A percentile compares a stretch with the other conserved stretches of the same genome.
These are phyloP conservation scores for Gyromitra esculenta DNA, from an alignment of 2,329 filamentous ascomycete genomes.

Conservation along the genomic window DNA sequence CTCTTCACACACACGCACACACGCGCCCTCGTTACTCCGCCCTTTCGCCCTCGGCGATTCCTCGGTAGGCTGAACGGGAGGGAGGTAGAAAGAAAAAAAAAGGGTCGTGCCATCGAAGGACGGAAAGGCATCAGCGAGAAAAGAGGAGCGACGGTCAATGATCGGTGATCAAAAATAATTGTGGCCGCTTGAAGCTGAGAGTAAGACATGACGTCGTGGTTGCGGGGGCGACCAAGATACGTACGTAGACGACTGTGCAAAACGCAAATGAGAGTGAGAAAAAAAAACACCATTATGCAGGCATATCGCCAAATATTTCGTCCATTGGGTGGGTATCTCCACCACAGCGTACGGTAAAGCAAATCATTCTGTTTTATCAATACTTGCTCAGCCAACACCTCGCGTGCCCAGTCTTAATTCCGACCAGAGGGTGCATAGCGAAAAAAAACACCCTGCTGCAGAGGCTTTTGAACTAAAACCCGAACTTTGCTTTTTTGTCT, in stretches of 20 bases:
- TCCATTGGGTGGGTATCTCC: conserved; percentile 5
- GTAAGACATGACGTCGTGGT: conserved; percentile 37
- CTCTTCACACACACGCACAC: neutral
- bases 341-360: neutral
- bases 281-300: neutral
- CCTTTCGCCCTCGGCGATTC: conserved; percentile 17
- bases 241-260: conserved; percentile 17
- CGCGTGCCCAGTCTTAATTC: conserved; percentile 19
- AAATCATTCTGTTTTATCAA: conserved; percentile 32
- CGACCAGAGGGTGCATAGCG: conserved; percentile 4
- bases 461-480: conserved; percentile 29
- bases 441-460: conserved; percentile 6
- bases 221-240: conserved; percentile 30
- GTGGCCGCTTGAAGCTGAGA: neutral
- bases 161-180: conserved; percentile 27
- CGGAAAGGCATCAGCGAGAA: conserved; percentile 22
- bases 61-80: conserved; percentile 20
- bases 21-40: neutral
- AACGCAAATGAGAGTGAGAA: neutral
- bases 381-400: neutral
- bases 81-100: neutral
- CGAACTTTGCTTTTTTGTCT: conserved; percentile 31
- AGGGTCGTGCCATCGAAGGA: conserved; percentile 7
- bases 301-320: conserved; percentile 10
- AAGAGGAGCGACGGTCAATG: conserved; percentile 37